Percentiles rank a stretch among this genome's conserved stretches.
Evolutionary conservation across 2,329 filamentous ascomycete species (phyloP).

Genomic region (Cordyceps cateniannulata): DNA sequence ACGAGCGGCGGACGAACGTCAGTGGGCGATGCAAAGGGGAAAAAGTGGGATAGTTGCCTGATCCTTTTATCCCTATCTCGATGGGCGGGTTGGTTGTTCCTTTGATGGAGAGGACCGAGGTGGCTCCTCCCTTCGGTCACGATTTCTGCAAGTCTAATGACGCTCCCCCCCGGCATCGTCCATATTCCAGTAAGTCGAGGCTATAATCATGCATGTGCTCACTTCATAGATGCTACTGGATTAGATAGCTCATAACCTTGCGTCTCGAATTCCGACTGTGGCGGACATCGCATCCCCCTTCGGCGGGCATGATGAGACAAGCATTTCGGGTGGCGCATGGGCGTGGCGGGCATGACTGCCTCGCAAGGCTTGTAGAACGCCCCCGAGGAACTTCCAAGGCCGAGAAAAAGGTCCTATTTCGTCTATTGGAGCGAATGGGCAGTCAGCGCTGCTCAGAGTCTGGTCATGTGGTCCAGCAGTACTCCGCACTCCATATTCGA

Average conservation of each 20-base stretch:
- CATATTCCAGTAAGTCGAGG: no score
- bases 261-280: no score
- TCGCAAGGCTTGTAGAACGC: background rate
- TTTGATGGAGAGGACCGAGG: background rate
- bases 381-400: no score
- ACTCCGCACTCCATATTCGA: background rate
- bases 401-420: background rate
- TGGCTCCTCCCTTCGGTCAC: background rate
- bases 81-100: background rate
- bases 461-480: background rate
- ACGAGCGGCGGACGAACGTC: no score
- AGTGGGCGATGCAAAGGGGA: background rate
- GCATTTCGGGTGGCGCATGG: background rate
- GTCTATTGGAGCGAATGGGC: background rate
- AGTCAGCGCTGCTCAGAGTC: background rate
- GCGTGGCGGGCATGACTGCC: background rate
- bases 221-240: no score
- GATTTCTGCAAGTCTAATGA: background rate
- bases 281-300: background rate
- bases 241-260: no score
- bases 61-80: background rate
- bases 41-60: constrained; percentile 2
- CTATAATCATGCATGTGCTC: no score
- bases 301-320: background rate
- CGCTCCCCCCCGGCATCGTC: background rate